These are phyloP conservation scores for Botryotinia convoluta DNA, from an alignment of 2,329 filamentous ascomycete genomes.

Conservation along the genomic window DNA sequence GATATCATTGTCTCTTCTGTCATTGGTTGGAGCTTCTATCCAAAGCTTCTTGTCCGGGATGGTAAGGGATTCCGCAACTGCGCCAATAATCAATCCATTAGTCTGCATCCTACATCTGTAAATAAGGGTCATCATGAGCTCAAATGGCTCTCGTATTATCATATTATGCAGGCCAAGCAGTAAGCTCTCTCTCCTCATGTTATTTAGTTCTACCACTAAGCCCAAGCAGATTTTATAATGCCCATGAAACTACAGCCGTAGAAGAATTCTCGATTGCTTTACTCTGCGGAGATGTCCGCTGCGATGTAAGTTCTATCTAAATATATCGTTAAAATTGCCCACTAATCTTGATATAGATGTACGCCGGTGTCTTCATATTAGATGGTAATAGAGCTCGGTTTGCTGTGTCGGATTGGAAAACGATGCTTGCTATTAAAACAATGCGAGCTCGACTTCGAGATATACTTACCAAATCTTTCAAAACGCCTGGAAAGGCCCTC, in stretches of 20 bases:
- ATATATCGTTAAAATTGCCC: constrained; percentile 19
- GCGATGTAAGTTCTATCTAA: constrained; percentile 59
- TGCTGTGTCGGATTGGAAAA: constrained; percentile 82
- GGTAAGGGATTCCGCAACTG: constrained; percentile 87
- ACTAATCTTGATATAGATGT: constrained; percentile 56
- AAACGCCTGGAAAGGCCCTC: constrained; percentile 59
- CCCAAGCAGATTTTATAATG: constrained; percentile 67
- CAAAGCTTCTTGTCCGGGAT: constrained; percentile 82
- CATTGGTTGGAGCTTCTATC: constrained; percentile 93
- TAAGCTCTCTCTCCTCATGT: constrained; percentile 42
- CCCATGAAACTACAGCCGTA: constrained; percentile 80
- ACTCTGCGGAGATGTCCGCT: constrained; percentile 84
- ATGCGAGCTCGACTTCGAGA: constrained; percentile 72
- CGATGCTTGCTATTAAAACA: constrained; percentile 82
- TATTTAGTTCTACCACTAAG: constrained; percentile 28
- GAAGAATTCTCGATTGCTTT: constrained; percentile 81
- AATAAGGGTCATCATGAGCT: constrained; percentile 70
- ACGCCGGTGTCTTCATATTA: constrained; percentile 79
- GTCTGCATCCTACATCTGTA: constrained; percentile 81
- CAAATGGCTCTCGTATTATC: constrained; percentile 90
- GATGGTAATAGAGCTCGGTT: constrained; percentile 87
- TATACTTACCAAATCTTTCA: constrained; percentile 69
- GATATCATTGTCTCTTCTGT: constrained; percentile 77
- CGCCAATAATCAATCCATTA: constrained; percentile 87
- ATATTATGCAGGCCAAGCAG: constrained; percentile 92